Conservation (phyloP, 73 alveolate genomes). For the Paraurostyla sp. region DNA sequence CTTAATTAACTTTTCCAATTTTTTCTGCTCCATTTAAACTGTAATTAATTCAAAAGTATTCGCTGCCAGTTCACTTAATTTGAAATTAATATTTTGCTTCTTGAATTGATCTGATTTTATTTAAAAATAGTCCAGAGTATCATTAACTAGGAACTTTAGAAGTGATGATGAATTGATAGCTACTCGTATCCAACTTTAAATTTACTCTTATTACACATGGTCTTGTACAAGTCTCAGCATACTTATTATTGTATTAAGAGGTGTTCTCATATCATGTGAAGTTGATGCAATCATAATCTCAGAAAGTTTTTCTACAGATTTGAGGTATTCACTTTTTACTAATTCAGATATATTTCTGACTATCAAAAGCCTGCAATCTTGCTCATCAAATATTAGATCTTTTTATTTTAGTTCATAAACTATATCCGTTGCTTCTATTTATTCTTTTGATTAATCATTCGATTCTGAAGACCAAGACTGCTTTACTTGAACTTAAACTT, state of each 20-base stretch:
- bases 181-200: not conserved
- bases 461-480: not conserved
- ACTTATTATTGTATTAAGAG: not conserved
- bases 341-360: not conserved
- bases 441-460: not conserved
- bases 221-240: too few relatives aligned
- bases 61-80: not conserved
- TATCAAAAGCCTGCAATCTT: not conserved
- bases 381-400: not conserved
- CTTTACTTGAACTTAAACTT: too few relatives aligned
- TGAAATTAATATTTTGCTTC: not conserved
- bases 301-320: not conserved
- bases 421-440: not conserved
- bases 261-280: constrained; percentile 44
- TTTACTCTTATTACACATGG: too few relatives aligned
- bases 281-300: constrained; percentile 48
- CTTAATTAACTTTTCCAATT: not conserved
- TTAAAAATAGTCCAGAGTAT: constrained; percentile 13
- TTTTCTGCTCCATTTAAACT: not conserved
- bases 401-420: not conserved
- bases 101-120: constrained; percentile 1
- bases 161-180: not conserved
- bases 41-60: not conserved
- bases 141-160: not conserved
- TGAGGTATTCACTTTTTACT: not conserved